A percentile compares a stretch with the other conserved stretches of the same genome.
Conservation (phyloP, 768 basidiomycete species). For the Cystofilobasidium capitatum region DNA sequence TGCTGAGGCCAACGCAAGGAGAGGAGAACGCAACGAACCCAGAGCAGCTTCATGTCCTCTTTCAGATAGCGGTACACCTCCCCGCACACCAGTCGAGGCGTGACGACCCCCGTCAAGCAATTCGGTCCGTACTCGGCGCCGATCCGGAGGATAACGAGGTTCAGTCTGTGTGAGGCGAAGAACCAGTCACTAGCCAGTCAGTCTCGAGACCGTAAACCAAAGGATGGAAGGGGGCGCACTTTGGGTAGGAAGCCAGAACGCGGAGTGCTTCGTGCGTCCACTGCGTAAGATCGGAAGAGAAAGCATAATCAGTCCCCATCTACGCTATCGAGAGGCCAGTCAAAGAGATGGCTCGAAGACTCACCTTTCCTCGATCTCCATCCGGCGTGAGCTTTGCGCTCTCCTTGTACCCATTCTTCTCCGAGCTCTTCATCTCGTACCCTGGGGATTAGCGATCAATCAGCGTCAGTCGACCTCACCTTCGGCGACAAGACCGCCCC, state of each 20-base stretch:
- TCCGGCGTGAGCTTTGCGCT: slow-evolving; percentile 64
- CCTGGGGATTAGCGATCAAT: background rate
- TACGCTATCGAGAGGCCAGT: background rate
- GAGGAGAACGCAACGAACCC: slow-evolving; percentile 32
- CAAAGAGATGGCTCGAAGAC: background rate
- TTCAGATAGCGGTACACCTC: slow-evolving; percentile 72
- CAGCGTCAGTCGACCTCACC: background rate
- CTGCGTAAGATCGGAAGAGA: background rate
- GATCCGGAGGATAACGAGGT: slow-evolving; percentile 65
- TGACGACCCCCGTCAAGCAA: slow-evolving; percentile 58
- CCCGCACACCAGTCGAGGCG: slow-evolving; percentile 55
- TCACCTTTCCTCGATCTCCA: slow-evolving; percentile 49
- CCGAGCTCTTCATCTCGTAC: slow-evolving; percentile 42
- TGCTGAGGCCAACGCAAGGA: background rate
- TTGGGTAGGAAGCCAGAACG: slow-evolving; percentile 60
- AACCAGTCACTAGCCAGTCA: background rate
- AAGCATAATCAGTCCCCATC: too few species aligned
- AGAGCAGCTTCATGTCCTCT: slow-evolving; percentile 79
- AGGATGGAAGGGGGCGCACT: slow-evolving; percentile 45
- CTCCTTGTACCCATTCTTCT: slow-evolving; percentile 60
- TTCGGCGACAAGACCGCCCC: too few species aligned
- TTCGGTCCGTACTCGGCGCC: slow-evolving; percentile 76
- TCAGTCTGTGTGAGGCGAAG: slow-evolving; percentile 45
- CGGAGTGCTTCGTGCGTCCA: slow-evolving; percentile 87
- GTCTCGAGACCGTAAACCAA: slow-evolving; percentile 40